Base-by-base conservation (phyloP, 768 basidiomycete genomes). In the Gloeopeniophorella convolvens region DNA sequence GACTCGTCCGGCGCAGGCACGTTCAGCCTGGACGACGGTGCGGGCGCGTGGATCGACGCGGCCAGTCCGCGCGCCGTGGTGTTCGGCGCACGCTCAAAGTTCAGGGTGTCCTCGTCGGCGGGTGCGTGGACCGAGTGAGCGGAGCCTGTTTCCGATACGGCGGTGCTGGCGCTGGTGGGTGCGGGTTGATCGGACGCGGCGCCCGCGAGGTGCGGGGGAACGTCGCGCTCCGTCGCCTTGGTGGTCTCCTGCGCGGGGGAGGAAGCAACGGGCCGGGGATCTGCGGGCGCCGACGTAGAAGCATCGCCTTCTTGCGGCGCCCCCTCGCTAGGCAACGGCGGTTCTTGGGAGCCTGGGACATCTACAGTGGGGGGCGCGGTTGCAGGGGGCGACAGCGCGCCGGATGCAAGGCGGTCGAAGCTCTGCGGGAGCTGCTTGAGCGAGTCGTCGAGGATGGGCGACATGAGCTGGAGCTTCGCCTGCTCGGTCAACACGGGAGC, bases 1-100 rank as follows among this genome's bases (percentile, higher is more conserved):
- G n/a, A n/a, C n/a, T n/a, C n/a, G n/a, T n/a, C n/a, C n/a, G n/a
- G n/a, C n/a, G n/a, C n/a, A n/a, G n/a, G n/a, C n/a, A n/a, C n/a
- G 28, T 39, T 7, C 34, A 31, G 24, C n/a, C 45, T 40, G 4
- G 65, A 63, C n/a, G n/a, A n/a, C n/a, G n/a, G n/a, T 49, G 68
- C 61, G 36, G 76, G 75, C 1, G 81, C 80, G 59, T 83, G 77
- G 18, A 82, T 80, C 1, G 82, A 83, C 36, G 76, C 73, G 33
- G 64, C 28, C 15, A 77, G 66, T 42, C 75, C 71, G 6, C 62
- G 61, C 32, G 59, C 51, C 12, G n/a, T 31, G 7, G 5, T 15
- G 8, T 53, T n/a, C n/a, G n/a, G n/a, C n/a, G n/a, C 51, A 18
- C 15, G 5, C 2, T 16, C 41, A 5, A 35, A 13, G 24, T 53